These are phyloP conservation scores for Aspergillus sp. DNA, from an alignment of 2,329 filamentous ascomycete genomes.

Conservation along the genomic window DNA sequence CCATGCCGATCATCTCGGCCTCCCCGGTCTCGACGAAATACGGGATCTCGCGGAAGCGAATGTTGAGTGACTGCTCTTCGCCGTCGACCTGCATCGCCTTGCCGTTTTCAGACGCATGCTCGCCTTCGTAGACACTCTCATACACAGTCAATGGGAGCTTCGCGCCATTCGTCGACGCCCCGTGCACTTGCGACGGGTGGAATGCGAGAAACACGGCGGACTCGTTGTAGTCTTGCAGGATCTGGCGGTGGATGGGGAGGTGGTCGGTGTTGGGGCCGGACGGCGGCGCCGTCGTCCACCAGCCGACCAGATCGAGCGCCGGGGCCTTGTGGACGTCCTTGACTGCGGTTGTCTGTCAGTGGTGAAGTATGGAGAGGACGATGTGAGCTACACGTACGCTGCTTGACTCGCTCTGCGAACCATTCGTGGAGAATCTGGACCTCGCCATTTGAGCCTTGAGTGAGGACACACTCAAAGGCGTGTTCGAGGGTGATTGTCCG, in stretches of 20 bases:
- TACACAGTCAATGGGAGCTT: slow-evolving; percentile 89
- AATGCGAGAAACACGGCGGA: slow-evolving; percentile 85
- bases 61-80: slow-evolving; percentile 52
- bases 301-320: slow-evolving; percentile 81
- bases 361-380: not conserved
- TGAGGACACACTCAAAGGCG: slow-evolving; percentile 77
- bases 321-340: slow-evolving; percentile 83
- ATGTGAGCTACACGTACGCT: slow-evolving; percentile 59
- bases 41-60: slow-evolving; percentile 78
- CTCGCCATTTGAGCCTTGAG: slow-evolving; percentile 51
- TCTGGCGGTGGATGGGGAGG: slow-evolving; percentile 73
- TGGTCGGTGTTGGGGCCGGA: slow-evolving; percentile 66
- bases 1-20: slow-evolving; percentile 96
- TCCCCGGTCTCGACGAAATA: slow-evolving; percentile 92
- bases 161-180: slow-evolving; percentile 60
- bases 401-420: slow-evolving; percentile 76
- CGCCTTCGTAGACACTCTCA: slow-evolving; percentile 77
- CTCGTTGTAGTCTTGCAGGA: slow-evolving; percentile 74
- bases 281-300: slow-evolving; percentile 76
- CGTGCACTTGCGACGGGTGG: slow-evolving; percentile 62
- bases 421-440: slow-evolving; percentile 65
- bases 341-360: slow-evolving; percentile 56
- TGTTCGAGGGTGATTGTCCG: slow-evolving; percentile 88
- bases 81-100: slow-evolving; percentile 73
- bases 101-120: slow-evolving; percentile 55